Conservation (phyloP, 192 early-diverging fungal genomes). For the Coemansia asiatica region DNA sequence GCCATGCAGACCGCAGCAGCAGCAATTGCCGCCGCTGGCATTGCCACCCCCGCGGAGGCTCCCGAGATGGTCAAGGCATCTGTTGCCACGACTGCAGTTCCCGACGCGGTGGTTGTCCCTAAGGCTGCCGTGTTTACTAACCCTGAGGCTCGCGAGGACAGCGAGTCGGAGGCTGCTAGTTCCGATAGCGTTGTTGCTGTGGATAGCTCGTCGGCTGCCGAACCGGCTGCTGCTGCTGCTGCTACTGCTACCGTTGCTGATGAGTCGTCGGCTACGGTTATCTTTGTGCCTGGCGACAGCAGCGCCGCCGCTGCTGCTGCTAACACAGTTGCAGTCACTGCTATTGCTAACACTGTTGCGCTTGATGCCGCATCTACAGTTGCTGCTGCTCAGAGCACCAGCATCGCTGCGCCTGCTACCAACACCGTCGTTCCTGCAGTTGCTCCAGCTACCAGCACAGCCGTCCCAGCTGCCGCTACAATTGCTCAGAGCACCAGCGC, state of each 20-base stretch:
- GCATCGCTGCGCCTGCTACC: not conserved
- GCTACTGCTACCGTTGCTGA: not conserved
- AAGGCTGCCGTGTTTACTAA: not conserved
- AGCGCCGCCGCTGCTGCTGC: not conserved
- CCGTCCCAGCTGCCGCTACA: not conserved
- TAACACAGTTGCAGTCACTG: not conserved
- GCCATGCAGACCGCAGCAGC: constrained; percentile 17
- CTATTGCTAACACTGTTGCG: not conserved
- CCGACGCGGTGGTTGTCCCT: not conserved
- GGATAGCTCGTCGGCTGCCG: not conserved
- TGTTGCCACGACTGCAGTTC: not conserved
- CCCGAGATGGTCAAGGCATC: not conserved
- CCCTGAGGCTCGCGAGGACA: constrained; percentile 3
- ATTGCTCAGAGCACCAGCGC: not conserved
- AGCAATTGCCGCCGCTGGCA: constrained; percentile 4
- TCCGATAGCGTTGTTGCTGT: not conserved
- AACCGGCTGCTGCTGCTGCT: not conserved
- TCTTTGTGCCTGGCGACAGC: not conserved
- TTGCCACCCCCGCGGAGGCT: constrained; percentile 2
- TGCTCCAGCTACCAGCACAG: not conserved
- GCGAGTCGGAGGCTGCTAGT: not conserved
- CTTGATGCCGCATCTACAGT: not conserved
- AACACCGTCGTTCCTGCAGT: not conserved
- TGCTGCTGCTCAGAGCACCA: not conserved
- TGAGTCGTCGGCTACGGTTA: not conserved